Evolutionary conservation across 1,284 basidiomycete genomes (phyloP).

Genomic region (Heterobasidion irregulare): DNA sequence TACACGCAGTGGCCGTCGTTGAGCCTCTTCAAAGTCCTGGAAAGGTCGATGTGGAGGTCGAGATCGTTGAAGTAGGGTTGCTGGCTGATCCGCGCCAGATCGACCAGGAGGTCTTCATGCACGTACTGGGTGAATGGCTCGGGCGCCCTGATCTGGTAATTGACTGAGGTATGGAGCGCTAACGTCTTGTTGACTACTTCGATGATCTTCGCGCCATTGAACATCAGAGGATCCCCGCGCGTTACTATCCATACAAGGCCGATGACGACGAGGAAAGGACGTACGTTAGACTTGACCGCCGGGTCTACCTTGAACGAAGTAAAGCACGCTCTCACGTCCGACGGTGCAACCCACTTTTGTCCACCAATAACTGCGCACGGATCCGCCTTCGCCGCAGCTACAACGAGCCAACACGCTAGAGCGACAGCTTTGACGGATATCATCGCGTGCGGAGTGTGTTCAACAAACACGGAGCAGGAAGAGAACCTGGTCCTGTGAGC

Average conservation of each 20-base stretch:
- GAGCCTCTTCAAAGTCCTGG: slow-evolving; percentile 41
- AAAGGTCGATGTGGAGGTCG: slow-evolving; percentile 45
- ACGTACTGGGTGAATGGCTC: slow-evolving; percentile 45
- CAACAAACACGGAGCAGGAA: not conserved
- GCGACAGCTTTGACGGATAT: not conserved
- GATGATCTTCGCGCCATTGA: slow-evolving; percentile 28
- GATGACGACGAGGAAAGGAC: slow-evolving; percentile 6
- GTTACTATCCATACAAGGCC: too few species aligned
- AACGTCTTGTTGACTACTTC: slow-evolving; percentile 52
- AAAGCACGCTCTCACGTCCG: slow-evolving; percentile 41
- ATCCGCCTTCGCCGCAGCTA: slow-evolving; percentile 18
- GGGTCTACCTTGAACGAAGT: slow-evolving; percentile 35
- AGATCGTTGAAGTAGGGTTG: slow-evolving; percentile 40
- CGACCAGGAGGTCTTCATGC: slow-evolving; percentile 43
- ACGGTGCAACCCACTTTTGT: slow-evolving; percentile 43
- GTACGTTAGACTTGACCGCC: slow-evolving; percentile 37
- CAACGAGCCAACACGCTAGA: not conserved
- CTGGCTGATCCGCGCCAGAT: slow-evolving; percentile 38
- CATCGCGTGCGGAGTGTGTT: not conserved
- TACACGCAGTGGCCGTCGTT: slow-evolving; percentile 54
- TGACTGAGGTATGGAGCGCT: slow-evolving; percentile 51
- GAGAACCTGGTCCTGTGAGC: not conserved
- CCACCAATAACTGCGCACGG: slow-evolving; percentile 43
- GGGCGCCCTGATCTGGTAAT: slow-evolving; percentile 47
- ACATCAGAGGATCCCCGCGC: not conserved